Evolutionary conservation across 1,284 basidiomycete species (phyloP), one percentile per base, ranked within the genome.

Genomic region (Sanghuangporus baumii): DNA sequence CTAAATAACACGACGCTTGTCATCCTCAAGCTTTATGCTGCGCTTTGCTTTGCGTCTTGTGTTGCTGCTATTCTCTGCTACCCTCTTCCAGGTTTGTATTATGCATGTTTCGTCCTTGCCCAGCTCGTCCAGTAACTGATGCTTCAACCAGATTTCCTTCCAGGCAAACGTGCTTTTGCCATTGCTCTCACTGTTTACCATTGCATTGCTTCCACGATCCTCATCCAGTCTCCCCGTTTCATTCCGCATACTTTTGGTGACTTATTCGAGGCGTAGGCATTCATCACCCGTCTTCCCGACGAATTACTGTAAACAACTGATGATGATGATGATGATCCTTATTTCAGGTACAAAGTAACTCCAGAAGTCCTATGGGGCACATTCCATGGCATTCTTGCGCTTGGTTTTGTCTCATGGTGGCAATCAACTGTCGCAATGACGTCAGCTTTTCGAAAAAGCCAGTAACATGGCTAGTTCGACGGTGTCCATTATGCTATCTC

Each of bases 131-230:
- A 23, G 16, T 14, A 12, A 16, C 37, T 60, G 31, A 20, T 20
- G 26, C 43, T 43, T 57, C 38, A 37, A 60, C 16, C 36, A 85
- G 91, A 94, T 69, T 92, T 90, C 73, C 75, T 93, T 3, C 92
- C 92, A 0, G 90, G 91, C 7, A 94, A 94, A 74, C 84, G 91
- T 16, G 92, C 89, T 0, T 74, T 91, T 2, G 91, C 89, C 0
- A 85, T 93, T 56, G 83, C 80, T 12, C 79, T 94, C 5, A 86
- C 88, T 64, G 69, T 93, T 11, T 93, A 93, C 72, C 92, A 94
- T 71, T 86, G 80, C 67, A 75, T 87, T 31, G 81, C 81, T 43
- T 91, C 90, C 0, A 91, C 89, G 0, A 74, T 93, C 47, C 81
- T 93, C 57, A 87, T 84, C 72, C 84, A 89, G 66, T 81, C 88